Base-by-base conservation (phyloP, 2,329 filamentous ascomycete genomes). In the Fusarium albosuccineum region DNA sequence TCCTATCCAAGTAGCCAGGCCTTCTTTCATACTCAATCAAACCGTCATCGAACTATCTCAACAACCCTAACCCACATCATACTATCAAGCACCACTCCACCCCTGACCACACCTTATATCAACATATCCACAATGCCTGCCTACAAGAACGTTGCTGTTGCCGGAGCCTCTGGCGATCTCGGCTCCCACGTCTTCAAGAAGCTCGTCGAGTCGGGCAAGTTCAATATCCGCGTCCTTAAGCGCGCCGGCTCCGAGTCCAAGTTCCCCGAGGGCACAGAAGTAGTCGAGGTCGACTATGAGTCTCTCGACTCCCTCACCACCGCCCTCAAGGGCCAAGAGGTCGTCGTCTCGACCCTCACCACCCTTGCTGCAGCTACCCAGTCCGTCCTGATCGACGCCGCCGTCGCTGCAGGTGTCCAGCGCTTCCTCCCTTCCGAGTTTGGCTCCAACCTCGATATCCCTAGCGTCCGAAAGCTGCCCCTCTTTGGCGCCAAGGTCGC, bases 381-480 rank as follows among this genome's bases (percentile, higher is more conserved):
- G 54, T 37, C 53, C 9, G 73, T 82, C 10, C 78, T 90, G 45
- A 81, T 90, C 44, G 84, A 90, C 33, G 89, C 88, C 1, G 84
- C 87, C 33, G 78, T 87, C 29, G 82, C 82, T 5, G 87, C 87
- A 4, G 87, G 88, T 6, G 87, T 91, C 1, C 82, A 87, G 72
- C 83, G 87, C 11, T 88, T 90, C 78, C 76, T 91, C 33, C 87
- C 88, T 3, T 85, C 85, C 3, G 88, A 91, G 62, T 91, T 83
- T 49, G 81, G 81, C 34, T 70, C 73, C 42, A 74, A 82, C 77
- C 58, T 78, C 9, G 36, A 53, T 16, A 57, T 74, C 17, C 75
- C 75, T 8, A 73, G 81, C 53, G 67, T 75, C 46, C 66, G 78
- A 56, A 50, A 75, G 3, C 80, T 90, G 1, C 83, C 87, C 2